Base-by-base conservation (phyloP, 352 stramenopile genomes). In the Peronosclerospora sorghi region DNA sequence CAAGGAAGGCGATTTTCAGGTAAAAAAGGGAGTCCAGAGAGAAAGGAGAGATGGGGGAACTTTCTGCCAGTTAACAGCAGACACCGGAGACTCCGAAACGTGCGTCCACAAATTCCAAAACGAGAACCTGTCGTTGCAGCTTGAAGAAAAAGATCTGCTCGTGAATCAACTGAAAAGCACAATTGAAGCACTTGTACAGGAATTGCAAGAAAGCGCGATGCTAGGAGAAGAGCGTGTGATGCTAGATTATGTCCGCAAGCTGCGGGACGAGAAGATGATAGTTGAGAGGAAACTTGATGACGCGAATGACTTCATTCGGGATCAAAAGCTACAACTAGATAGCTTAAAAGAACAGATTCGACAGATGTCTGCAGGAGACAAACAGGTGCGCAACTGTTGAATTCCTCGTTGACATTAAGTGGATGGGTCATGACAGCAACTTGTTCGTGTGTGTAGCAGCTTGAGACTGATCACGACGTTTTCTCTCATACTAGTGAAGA, bases 141-240 rank as follows among this genome's bases (percentile, higher is more conserved):
- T 93, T 5, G 80, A 93, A 56, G 80, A 93, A 45, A 90, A 90
- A 35, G 71, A 93, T 50, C 27, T 87, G 40, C 48, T 93, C 5
- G 79, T 90, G 15, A 67, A 63, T 10, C 77, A 93, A 43, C 59
- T 93, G 39, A 82, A 84, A 42, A 70, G 67, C 28, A 87, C 75
- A 4, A 90, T 93, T 17, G 80, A 93, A 47, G 45, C 54, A 6
- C 62, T 93, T 4, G 77, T 87, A 20, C 48, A 78, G 13, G 77
- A 93, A 35, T 56, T 63, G 7, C 71, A 90, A 32, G 77, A 93
- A 51, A 78, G 73, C 35, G 56, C 73, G 21, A 83, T 87, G 56
- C 66, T 90, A 6, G 77, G 80, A 13, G 76, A 90, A 56, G 73
- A 93, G 39, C 62, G 65, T 21, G 69, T 78, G 1, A 80, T 93